Conservation (phyloP, 1,284 basidiomycete species). For the Sanghuangporus weigelae region DNA sequence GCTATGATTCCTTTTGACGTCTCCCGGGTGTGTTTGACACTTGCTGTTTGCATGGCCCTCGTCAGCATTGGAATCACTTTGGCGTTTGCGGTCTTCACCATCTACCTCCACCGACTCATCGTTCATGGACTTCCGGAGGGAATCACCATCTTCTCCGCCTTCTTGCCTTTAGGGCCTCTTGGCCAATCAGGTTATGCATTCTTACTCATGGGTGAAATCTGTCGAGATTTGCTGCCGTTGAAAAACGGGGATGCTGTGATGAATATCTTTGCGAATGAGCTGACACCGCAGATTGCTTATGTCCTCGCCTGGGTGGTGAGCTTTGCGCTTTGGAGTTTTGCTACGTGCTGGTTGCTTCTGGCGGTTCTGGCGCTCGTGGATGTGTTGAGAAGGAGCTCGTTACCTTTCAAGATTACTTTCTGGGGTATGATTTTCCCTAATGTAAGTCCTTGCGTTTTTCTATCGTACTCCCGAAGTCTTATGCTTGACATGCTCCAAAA, state of each 20-base stretch:
- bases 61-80: conserved; percentile 37
- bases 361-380: conserved; percentile 41
- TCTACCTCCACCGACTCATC: conserved; percentile 21
- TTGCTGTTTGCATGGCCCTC: conserved; percentile 40
- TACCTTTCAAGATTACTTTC: conserved; percentile 45
- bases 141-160: conserved; percentile 34
- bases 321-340: conserved; percentile 49
- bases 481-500: neutral
- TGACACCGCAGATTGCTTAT: conserved; percentile 36
- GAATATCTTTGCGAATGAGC: conserved; percentile 30
- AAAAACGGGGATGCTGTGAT: conserved; percentile 35
- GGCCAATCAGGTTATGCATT: conserved; percentile 41
- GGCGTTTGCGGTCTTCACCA: conserved; percentile 27
- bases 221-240: conserved; percentile 27
- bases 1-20: conserved; percentile 47
- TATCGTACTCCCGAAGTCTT: neutral
- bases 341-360: conserved; percentile 48
- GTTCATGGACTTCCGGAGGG: conserved; percentile 24
- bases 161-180: conserved; percentile 44
- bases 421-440: conserved; percentile 63
- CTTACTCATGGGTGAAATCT: conserved; percentile 32
- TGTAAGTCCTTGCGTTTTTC: conserved; percentile 30
- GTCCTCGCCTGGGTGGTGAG: conserved; percentile 40
- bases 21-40: conserved; percentile 38
- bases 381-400: conserved; percentile 31